Evolutionary conservation across 805 yeast species (phyloP), one percentile per base, ranked within the genome.

Genomic region (Yamadazyma kitorensis): DNA sequence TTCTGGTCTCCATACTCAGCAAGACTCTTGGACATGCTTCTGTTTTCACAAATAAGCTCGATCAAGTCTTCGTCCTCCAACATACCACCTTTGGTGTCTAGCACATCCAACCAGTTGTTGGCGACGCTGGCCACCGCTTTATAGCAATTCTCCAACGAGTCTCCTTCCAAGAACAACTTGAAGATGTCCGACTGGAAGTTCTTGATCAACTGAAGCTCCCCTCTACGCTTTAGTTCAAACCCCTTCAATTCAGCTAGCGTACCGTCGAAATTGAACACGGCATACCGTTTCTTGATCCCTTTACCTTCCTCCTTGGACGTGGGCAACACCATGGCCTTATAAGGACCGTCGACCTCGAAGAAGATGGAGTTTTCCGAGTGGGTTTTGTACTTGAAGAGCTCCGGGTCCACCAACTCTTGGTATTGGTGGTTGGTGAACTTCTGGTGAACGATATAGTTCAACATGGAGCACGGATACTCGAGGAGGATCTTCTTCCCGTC

Each of bases 331-430:
- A 93, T 93, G 0, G 98, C 98, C 50, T 80, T 84, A 55, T 93
- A 93, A 1, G 99, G 99, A 8, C 99, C 99, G 65, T 93, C 99
- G 13, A 94, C 96, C 56, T 93, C 99, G 48, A 93, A 93, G 63
- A 91, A 91, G 59, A 93, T 93, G 11, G 96, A 84, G 58, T 93
- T 93, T 51, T 93, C 98, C 14, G 91, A 80, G 31, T 74, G 74
- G 0, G 88, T 82, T 36, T 81, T 78, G 59, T 91, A 93, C 47
- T 74, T 76, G 52, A 78, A 72, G 13, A 66, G 72, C 1, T 69
- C 71, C 0, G 86, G 80, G 52, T 91, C 95, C 2, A 75, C 77
- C 31, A 89, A 64, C 33, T 83, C 86, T 59, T 91, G 98, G 52
- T 94, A 93, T 54, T 93, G 98, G 51, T 87, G 85, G 55, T 93